Base-by-base conservation (phyloP, 495 filamentous ascomycete genomes). In the Podospora anserina region DNA sequence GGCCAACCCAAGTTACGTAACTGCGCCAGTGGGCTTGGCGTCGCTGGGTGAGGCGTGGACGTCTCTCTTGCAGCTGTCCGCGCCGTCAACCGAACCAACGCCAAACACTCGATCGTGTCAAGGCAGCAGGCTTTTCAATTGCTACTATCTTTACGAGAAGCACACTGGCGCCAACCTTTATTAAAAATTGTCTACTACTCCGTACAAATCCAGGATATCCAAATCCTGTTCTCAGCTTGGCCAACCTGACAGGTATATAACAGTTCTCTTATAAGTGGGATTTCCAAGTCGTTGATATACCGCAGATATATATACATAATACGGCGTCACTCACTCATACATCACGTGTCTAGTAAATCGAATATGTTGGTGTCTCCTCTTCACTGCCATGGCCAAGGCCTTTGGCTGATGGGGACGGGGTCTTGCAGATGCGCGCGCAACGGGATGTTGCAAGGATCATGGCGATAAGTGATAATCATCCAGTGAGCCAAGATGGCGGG, bases 401-500 rank as follows among this genome's bases (percentile, higher is more conserved):
- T 49, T 9, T 13, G 39, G 39, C 39, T 49, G 39, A 49, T 49
- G 39, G 39, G 39, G 39, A 49, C 15, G 39, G 39, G 39, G 39
- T 49, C 39, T 16, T 49, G 39, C 39, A 49, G 0, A 49, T 49
- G 39, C 39, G 39, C 39, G 30, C 39, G 32, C 27, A 6, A 34
- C 64, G 27, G n/a, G 13, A n/a, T 15, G 30, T 15, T 32, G 23
- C 68, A 66, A n/a, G 64, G 68, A 39, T 70, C n/a, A 19, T 61
- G 61, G 19, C 34, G 68, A 70, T 67, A 70, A 69, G 64, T 53
- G 75, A 74, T 74, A 72, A 66, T 74, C 65, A 71, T 72, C 74
- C 70, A 70, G 70, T 72, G 68, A 76, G 68, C 56, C 19, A 32
- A 32, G 27, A 64, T 44, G 64, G 67, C 70, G 69, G 72, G 72